A percentile compares a stretch with the other conserved stretches of the same genome.
Evolutionary conservation across 2,329 filamentous ascomycete genomes (phyloP).

Genomic region (Nemania abortiva): DNA sequence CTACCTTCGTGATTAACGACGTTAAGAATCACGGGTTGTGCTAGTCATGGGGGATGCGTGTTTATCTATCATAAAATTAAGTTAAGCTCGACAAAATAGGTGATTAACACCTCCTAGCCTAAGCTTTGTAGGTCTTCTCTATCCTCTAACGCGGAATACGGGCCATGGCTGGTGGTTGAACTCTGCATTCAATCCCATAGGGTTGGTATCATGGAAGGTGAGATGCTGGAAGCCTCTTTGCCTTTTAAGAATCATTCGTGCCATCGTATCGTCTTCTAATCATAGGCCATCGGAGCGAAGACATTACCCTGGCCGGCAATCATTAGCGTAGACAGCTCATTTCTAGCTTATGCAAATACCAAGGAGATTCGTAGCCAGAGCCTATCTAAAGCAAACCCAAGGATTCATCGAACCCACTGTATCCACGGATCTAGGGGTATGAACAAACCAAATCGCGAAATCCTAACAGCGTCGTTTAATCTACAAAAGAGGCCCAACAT

Average conservation of each 20-base stretch:
- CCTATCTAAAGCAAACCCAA: constrained; percentile 17
- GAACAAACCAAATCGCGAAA: constrained; percentile 38
- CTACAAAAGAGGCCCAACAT: constrained; percentile 39
- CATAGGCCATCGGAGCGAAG: background rate
- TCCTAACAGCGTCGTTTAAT: constrained; percentile 35
- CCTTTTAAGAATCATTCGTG: background rate
- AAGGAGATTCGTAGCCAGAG: constrained; percentile 10
- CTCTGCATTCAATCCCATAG: background rate
- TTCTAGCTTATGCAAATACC: constrained; percentile 1
- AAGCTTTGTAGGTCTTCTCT: too few species aligned
- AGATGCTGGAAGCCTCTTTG: background rate
- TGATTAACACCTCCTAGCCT: too few species aligned
- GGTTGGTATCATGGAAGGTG: background rate
- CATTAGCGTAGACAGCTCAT: background rate
- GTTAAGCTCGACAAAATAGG: too few species aligned
- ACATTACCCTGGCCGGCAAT: background rate
- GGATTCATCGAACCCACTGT: constrained; percentile 30
- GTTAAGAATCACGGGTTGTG: background rate
- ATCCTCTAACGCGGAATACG: too few species aligned
- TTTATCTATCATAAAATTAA: too few species aligned
- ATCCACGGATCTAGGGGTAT: constrained; percentile 37
- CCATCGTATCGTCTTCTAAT: constrained; percentile 1
- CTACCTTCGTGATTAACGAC: background rate
- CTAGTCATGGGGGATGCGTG: too few species aligned
- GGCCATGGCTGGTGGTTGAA: background rate